Conservation (phyloP, 2,329 filamentous ascomycete genomes). For the Dothiorella sarmentorum region DNA sequence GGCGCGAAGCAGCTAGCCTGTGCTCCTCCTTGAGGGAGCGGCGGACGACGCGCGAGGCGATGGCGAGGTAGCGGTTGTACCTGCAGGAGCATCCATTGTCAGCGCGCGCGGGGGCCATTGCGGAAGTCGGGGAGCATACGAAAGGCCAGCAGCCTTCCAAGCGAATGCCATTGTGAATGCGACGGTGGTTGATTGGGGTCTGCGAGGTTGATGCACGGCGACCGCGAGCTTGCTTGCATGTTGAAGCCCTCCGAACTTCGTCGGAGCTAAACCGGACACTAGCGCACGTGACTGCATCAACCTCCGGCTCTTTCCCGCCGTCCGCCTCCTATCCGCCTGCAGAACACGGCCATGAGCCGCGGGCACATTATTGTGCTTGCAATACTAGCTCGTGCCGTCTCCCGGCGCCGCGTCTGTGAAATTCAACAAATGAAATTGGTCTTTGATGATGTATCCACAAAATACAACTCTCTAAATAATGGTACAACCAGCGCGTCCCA, state of each 20-base stretch:
- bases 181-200: constrained; percentile 12
- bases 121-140: constrained; percentile 52
- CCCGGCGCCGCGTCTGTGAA: not conserved
- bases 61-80: constrained; percentile 99
- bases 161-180: constrained; percentile 73
- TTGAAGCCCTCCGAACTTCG: constrained; percentile 17
- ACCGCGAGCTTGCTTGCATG: constrained; percentile 16
- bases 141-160: constrained; percentile 97
- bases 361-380: not conserved
- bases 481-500: constrained; percentile 33
- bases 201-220: constrained; percentile 2
- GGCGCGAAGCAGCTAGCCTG: constrained; percentile 80
- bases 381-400: not conserved
- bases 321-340: too few relatives aligned
- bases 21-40: constrained; percentile 95
- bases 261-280: constrained; percentile 15
- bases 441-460: constrained; percentile 33
- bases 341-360: not conserved
- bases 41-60: constrained; percentile 92
- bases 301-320: not conserved
- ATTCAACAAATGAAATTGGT: constrained; percentile 29
- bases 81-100: constrained; percentile 51
- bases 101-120: constrained; percentile 5
- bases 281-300: not conserved
- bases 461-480: constrained; percentile 37